Conservation (phyloP, 2,329 filamentous ascomycete species). For the Lachnellula cervina region DNA sequence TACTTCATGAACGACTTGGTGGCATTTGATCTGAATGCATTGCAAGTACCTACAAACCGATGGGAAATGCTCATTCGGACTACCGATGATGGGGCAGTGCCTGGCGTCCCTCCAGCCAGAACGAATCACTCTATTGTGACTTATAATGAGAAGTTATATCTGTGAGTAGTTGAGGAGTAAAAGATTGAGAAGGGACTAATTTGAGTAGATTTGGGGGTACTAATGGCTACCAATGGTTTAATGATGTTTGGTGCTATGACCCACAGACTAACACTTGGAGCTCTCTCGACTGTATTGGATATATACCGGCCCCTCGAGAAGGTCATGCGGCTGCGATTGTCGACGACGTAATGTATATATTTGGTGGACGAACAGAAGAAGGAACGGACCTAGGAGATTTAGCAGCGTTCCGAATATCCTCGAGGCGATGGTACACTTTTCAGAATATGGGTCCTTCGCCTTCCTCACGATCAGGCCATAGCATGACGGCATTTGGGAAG, state of each 20-base stretch:
- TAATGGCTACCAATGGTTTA: conserved; percentile 95
- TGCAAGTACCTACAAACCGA: conserved; percentile 84
- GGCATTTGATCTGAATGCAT: conserved; percentile 90
- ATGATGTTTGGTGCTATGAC: conserved; percentile 97
- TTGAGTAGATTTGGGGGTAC: conserved; percentile 82
- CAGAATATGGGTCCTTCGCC: conserved; percentile 99
- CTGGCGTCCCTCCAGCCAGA: conserved; percentile 75
- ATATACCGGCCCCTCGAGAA: conserved; percentile 89
- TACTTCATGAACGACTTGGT: conserved; percentile 97
- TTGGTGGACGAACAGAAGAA: conserved; percentile 91
- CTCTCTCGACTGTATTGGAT: conserved; percentile 92
- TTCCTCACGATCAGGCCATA: conserved; percentile 89
- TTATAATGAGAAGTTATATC: conserved; percentile 87
- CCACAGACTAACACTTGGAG: conserved; percentile 77
- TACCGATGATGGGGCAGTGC: conserved; percentile 56
- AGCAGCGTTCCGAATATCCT: conserved; percentile 76
- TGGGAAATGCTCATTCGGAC: conserved; percentile 91
- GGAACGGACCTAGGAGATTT: conserved; percentile 89
- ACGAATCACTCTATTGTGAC: conserved; percentile 94
- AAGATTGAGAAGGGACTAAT: conserved; percentile 12
- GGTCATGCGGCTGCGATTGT: conserved; percentile 91
- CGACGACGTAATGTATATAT: conserved; percentile 98
- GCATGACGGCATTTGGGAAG: conserved; percentile 93
- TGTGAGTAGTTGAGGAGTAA: conserved; percentile 53
- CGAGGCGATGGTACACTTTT: conserved; percentile 96